Evolutionary conservation across 2,329 filamentous ascomycete genomes (phyloP).

Genomic region (Purpureocillium takamizusanense): DNA sequence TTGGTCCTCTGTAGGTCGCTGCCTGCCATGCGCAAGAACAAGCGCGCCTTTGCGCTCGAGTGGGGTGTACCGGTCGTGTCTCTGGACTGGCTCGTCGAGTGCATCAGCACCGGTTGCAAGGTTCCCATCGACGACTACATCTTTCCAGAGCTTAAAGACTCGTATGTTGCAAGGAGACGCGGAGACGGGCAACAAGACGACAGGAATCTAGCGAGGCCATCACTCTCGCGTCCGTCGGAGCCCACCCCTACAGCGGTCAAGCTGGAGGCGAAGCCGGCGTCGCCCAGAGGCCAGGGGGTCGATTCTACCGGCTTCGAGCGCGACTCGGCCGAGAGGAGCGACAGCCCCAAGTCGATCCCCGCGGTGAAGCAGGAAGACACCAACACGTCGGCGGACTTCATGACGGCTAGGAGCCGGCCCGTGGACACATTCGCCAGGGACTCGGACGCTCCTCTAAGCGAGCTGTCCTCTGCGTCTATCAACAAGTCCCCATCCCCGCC

Average conservation of each 20-base stretch:
- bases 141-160: slow-evolving; percentile 35
- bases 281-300: slow-evolving; percentile 12
- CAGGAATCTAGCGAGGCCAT: background rate
- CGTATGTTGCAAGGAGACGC: slow-evolving; percentile 9
- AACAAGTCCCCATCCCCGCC: slow-evolving; percentile 30
- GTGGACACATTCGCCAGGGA: slow-evolving; percentile 16
- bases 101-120: slow-evolving; percentile 49
- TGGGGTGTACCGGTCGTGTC: slow-evolving; percentile 76
- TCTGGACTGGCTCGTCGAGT: slow-evolving; percentile 78
- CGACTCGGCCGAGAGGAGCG: slow-evolving; percentile 14
- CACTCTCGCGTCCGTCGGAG: slow-evolving; percentile 1
- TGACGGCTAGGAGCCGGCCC: slow-evolving; percentile 31
- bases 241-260: background rate
- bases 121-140: slow-evolving; percentile 36
- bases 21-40: slow-evolving; percentile 55
- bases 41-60: slow-evolving; percentile 65
- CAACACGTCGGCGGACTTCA: slow-evolving; percentile 26
- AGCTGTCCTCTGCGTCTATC: slow-evolving; percentile 28
- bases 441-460: slow-evolving; percentile 26
- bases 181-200: slow-evolving; percentile 3
- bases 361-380: slow-evolving; percentile 11
- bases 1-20: slow-evolving; percentile 65
- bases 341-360: slow-evolving; percentile 1
- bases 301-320: slow-evolving; percentile 31
- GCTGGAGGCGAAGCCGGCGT: no score